Evolutionary conservation across 805 yeast species (phyloP).

Genomic region (Saccharomycopsis babjevae): DNA sequence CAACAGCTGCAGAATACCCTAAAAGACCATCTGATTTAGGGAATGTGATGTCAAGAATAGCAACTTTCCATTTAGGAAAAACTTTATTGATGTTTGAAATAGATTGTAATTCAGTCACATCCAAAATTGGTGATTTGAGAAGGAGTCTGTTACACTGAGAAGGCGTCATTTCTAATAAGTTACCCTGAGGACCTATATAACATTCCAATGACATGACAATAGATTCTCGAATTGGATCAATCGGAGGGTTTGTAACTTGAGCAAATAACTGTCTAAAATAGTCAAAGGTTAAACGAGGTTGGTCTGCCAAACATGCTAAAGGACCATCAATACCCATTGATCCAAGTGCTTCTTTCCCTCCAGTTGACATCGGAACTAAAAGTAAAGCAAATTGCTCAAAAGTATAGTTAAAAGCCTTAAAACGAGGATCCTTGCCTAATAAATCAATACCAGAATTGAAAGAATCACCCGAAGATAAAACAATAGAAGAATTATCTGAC

Average conservation of each 20-base stretch:
- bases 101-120: constrained; percentile 65
- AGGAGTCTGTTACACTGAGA: constrained; percentile 83
- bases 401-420: constrained; percentile 87
- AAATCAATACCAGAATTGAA: constrained; percentile 24
- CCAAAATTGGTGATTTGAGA: constrained; percentile 73
- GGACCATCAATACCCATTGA: constrained; percentile 99
- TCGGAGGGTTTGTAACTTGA: constrained; percentile 97
- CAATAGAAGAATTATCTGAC: constrained; percentile 17
- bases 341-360: constrained; percentile 90
- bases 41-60: constrained; percentile 81
- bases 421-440: constrained; percentile 73
- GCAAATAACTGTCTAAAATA: constrained; percentile 95
- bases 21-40: constrained; percentile 70
- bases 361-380: constrained; percentile 86
- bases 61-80: constrained; percentile 80
- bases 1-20: constrained; percentile 79
- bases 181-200: constrained; percentile 97
- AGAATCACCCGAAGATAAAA: neutral
- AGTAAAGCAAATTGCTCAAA: constrained; percentile 79
- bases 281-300: constrained; percentile 83
- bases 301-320: constrained; percentile 86
- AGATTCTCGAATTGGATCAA: constrained; percentile 94
- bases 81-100: constrained; percentile 59
- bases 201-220: constrained; percentile 97
- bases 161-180: constrained; percentile 84